These are phyloP conservation scores for Borovskyia barvae DNA, from an alignment of 208 protist genomes.

Conservation along the genomic window DNA sequence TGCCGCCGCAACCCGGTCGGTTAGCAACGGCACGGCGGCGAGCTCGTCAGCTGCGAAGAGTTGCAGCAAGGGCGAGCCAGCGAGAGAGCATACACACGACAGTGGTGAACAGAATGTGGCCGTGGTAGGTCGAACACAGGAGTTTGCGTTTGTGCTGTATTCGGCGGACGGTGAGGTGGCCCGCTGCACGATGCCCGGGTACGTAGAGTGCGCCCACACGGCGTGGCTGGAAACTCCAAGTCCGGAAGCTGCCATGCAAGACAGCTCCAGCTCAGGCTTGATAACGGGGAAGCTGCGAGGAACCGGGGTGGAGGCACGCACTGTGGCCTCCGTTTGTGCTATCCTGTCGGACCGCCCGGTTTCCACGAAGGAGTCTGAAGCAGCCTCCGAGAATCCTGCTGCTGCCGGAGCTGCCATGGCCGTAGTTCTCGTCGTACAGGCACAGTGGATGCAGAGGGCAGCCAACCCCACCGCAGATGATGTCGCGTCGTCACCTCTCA, in stretches of 20 bases:
- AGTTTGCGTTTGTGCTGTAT: constrained; percentile 28
- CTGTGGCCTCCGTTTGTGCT: constrained; percentile 13
- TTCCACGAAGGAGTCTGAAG: background rate
- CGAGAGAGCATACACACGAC: too few relatives aligned
- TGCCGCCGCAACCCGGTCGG: background rate
- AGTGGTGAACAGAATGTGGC: too few relatives aligned
- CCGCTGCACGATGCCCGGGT: constrained; percentile 18
- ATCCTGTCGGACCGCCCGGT: too few relatives aligned
- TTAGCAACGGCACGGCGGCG: background rate
- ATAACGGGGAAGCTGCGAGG: too few relatives aligned
- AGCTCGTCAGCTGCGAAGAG: background rate
- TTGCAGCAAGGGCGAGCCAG: too few relatives aligned
- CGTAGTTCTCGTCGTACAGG: constrained; percentile 14
- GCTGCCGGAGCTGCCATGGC: background rate
- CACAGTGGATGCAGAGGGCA: background rate
- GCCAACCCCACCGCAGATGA: background rate
- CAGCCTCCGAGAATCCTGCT: background rate
- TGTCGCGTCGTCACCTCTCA: too few relatives aligned
- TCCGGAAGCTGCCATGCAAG: too few relatives aligned
- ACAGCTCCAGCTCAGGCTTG: too few relatives aligned
- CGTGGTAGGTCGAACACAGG: too few relatives aligned
- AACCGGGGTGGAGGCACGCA: background rate
- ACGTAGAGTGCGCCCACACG: constrained; percentile 16
- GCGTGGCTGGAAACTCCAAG: too few relatives aligned
- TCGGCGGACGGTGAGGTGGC: constrained; percentile 4